phyloP scores from a whole-genome alignment of 2,329 filamentous ascomycete genomes.

The Pyrenophora tritici-repentis region DNA sequence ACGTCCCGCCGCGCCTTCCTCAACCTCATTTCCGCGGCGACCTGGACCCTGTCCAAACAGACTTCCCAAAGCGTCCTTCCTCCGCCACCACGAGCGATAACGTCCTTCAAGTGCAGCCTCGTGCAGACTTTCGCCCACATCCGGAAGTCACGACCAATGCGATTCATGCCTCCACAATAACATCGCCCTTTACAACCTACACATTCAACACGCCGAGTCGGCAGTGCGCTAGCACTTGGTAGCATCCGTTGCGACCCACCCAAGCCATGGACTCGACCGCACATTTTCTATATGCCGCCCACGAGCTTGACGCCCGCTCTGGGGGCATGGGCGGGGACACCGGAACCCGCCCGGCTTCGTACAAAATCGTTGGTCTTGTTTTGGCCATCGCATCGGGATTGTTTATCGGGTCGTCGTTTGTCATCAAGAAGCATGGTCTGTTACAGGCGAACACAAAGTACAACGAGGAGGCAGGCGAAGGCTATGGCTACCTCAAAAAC shows the following conservation, averaged over 20 bases:
- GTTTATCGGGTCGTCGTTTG: slow-evolving; percentile 94
- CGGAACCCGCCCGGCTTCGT: slow-evolving; percentile 60
- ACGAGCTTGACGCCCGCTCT: slow-evolving; percentile 53
- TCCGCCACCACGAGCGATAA: slow-evolving; percentile 9
- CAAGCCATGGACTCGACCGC: slow-evolving; percentile 51
- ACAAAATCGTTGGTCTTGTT: slow-evolving; percentile 85
- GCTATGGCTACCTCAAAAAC: slow-evolving; percentile 97
- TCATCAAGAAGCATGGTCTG: slow-evolving; percentile 91
- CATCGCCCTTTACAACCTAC: slow-evolving; percentile 5
- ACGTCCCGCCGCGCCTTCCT: slow-evolving; percentile 7
- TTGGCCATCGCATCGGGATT: slow-evolving; percentile 84
- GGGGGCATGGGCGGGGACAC: slow-evolving; percentile 41
- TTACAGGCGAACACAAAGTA: slow-evolving; percentile 95
- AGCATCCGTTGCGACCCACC: slow-evolving; percentile 16
- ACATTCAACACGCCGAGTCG: slow-evolving; percentile 12
- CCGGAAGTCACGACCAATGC: background rate
- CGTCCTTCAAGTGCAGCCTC: slow-evolving; percentile 12
- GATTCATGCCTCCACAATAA: slow-evolving; percentile 22
- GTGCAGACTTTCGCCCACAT: slow-evolving; percentile 3
- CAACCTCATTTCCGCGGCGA: slow-evolving; percentile 15
- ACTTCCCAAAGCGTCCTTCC: slow-evolving; percentile 24
- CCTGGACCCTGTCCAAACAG: slow-evolving; percentile 24
- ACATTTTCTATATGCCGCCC: slow-evolving; percentile 47
- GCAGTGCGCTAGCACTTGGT: slow-evolving; percentile 22
- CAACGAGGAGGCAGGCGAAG: slow-evolving; percentile 92